Evolutionary conservation across 306 rosid genomes (phyloP), one percentile per base, ranked within the genome.

Genomic region (Cucumis hystrix): DNA sequence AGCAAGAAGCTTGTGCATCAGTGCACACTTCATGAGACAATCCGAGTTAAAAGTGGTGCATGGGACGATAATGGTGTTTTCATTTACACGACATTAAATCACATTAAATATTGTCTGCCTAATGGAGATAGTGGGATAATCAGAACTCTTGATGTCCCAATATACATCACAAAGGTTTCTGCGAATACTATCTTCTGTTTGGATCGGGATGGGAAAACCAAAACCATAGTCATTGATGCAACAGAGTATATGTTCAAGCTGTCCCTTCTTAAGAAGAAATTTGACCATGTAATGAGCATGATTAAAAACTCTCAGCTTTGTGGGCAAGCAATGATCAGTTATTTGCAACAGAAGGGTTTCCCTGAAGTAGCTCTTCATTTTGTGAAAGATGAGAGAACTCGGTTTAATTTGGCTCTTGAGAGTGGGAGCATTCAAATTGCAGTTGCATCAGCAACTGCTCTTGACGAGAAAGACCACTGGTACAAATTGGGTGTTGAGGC

Each of bases 61-160:
- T 93, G 98, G 98, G 98, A 93, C 85, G 98, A 91, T 83, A 91
- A 90, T 67, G 97, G 98, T 35, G 91, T 93, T 79, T 91, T 93
- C 84, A 93, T 93, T 64, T 93, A 93, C 78, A 88, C 98, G 0
- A 93, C 98, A 16, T 79, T 93, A 70, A 93, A 93, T 78, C 98
- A 93, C 82, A 88, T 93, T 41, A 93, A 93, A 76, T 93, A 93
- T 73, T 93, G 97, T 80, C 92, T 93, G 10, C 91, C 98, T 58
- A 93, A 90, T 80, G 98, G 98, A 45, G 98, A 93, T 82, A 88
- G 87, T 85, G 98, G 98, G 77, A 93, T 93, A 82, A 88, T 93
- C 56, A 87, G 87, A 79, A 93, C 98, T 55, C 87, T 93, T 70
- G 98, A 93, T 70, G 88, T 88, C 79, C 97, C 98, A 40, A 91